Percentiles rank a stretch among this genome's conserved stretches.
Evolutionary conservation across 345 rosid species (phyloP).

Genomic region (Turritis glabra): DNA sequence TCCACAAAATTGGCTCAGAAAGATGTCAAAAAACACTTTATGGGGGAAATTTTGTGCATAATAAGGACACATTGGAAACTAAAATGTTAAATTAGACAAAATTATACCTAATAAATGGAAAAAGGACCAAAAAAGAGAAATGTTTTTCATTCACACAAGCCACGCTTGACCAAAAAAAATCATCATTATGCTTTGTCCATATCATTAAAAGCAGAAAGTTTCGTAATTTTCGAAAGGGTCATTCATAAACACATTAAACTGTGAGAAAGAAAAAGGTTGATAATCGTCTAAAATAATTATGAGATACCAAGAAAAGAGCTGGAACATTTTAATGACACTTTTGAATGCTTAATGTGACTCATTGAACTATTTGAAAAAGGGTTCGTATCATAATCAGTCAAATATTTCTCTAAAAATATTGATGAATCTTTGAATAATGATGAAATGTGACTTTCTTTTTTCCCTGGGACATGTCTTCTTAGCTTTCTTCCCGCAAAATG

Average conservation of each 20-base stretch:
- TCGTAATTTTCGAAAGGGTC: neutral
- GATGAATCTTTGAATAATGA: constrained; percentile 16
- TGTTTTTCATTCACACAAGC: constrained; percentile 11
- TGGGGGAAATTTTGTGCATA: neutral
- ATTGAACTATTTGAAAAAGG: neutral
- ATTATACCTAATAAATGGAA: constrained; percentile 1
- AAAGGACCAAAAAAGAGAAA: neutral
- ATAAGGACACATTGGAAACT: neutral
- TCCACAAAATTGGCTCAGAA: neutral
- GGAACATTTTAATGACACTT: neutral
- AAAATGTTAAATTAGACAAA: constrained; percentile 15
- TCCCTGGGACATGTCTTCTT: constrained; percentile 5
- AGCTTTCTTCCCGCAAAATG: neutral
- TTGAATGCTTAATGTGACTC: neutral
- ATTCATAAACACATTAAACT: neutral
- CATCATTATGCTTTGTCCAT: constrained; percentile 14
- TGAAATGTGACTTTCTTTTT: neutral
- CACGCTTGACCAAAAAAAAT: constrained; percentile 29
- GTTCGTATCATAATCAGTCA: neutral
- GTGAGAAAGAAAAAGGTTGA: neutral
- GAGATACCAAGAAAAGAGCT: constrained; percentile 1
- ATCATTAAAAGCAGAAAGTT: neutral
- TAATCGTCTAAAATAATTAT: constrained; percentile 1
- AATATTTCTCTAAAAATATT: constrained; percentile 7
- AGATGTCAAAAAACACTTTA: neutral